Evolutionary conservation across 2,329 filamentous ascomycete species (phyloP).

Genomic region (Zymoseptoria ardabiliae): DNA sequence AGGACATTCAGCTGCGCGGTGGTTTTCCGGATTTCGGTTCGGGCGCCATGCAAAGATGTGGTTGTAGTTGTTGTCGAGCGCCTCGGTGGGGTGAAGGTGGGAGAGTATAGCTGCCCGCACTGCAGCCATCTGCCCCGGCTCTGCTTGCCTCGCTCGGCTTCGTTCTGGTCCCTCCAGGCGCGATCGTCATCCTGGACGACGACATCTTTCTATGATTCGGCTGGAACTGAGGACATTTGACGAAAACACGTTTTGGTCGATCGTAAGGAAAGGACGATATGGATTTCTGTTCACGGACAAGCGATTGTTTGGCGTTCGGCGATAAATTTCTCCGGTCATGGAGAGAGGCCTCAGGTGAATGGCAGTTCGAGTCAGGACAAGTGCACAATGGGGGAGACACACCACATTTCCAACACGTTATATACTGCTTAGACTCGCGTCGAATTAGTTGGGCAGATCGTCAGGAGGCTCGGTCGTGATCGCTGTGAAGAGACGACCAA

Average conservation of each 20-base stretch:
- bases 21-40: background rate
- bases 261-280: background rate
- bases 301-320: background rate
- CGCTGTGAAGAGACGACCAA: background rate
- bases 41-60: background rate
- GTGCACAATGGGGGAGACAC: too few relatives aligned
- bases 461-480: too few relatives aligned
- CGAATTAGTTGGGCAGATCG: background rate
- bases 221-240: background rate
- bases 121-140: background rate
- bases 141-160: background rate
- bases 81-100: background rate
- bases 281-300: background rate
- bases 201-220: background rate
- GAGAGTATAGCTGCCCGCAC: background rate
- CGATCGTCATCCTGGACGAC: too few relatives aligned
- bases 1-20: background rate
- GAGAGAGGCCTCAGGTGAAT: background rate
- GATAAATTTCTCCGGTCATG: background rate
- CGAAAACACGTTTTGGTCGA: background rate
- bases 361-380: background rate
- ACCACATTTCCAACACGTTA: background rate
- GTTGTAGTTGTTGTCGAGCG: background rate
- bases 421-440: background rate
- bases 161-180: background rate